phyloP scores from a whole-genome alignment of 2,329 filamentous ascomycete genomes.

The Epicoccum sorghinum region DNA sequence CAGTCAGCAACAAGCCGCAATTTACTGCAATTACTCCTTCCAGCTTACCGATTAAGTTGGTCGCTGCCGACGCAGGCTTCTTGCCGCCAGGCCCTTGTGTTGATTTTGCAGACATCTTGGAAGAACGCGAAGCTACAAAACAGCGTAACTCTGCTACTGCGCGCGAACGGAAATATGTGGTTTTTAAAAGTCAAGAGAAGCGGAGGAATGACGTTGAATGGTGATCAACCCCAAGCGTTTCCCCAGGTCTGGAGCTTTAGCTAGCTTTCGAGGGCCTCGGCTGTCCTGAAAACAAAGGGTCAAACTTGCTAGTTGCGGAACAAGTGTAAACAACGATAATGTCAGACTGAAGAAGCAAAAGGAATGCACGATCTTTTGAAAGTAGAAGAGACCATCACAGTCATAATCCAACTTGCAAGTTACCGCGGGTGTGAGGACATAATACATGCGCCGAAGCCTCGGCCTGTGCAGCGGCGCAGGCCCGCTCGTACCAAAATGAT shows the following conservation, averaged over 20 bases:
- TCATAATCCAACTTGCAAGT: constrained; percentile 26
- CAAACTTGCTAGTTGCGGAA: constrained; percentile 8
- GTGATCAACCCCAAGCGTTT: constrained; percentile 14
- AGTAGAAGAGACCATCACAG: constrained; percentile 28
- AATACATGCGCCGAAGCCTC: constrained; percentile 40
- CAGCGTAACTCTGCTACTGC: neutral
- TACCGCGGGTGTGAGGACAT: constrained; percentile 44
- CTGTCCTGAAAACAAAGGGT: constrained; percentile 29
- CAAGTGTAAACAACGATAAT: constrained; percentile 4
- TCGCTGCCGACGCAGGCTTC: constrained; percentile 82
- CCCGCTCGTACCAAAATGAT: constrained; percentile 18
- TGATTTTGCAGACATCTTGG: constrained; percentile 65
- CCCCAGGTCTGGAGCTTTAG: constrained; percentile 24
- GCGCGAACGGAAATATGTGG: constrained; percentile 2
- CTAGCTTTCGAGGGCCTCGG: constrained; percentile 25
- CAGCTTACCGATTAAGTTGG: constrained; percentile 84
- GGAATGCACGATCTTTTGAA: constrained; percentile 7
- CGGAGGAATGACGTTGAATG: constrained; percentile 19
- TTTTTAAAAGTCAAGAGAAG: neutral
- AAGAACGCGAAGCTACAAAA: constrained; percentile 10
- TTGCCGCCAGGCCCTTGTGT: constrained; percentile 66
- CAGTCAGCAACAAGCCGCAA: constrained; percentile 20
- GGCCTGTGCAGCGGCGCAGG: constrained; percentile 29
- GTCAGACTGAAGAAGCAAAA: constrained; percentile 6
- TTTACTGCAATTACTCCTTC: neutral